Conservation (phyloP, 2,329 filamentous ascomycete species). For the Dendryphion nanum region DNA sequence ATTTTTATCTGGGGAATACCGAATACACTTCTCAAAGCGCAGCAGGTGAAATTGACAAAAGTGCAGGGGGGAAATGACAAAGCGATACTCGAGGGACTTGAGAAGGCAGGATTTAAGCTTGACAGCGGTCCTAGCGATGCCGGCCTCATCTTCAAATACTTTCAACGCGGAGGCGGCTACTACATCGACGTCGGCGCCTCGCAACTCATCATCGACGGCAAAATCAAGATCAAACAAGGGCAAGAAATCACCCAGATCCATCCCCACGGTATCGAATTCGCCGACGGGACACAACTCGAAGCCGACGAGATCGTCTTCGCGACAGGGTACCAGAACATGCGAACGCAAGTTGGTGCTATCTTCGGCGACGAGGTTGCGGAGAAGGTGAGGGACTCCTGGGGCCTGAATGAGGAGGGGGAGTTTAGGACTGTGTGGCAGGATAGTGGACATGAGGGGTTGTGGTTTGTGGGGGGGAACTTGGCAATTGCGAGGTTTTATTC, state of each 20-base stretch:
- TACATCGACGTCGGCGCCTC: conserved; percentile 50
- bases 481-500: conserved; percentile 49
- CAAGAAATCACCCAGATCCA: conserved; percentile 38
- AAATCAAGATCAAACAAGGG: conserved; percentile 47
- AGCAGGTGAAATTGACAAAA: conserved; percentile 24
- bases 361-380: conserved; percentile 44
- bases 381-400: conserved; percentile 45
- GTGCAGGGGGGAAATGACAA: conserved; percentile 31
- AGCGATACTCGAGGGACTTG: conserved; percentile 42
- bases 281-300: conserved; percentile 42
- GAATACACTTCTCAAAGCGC: conserved; percentile 29
- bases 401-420: conserved; percentile 49
- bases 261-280: conserved; percentile 42
- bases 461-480: conserved; percentile 47
- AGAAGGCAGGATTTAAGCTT: conserved; percentile 43
- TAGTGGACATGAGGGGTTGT: conserved; percentile 39
- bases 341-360: conserved; percentile 37
- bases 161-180: conserved; percentile 46
- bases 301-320: conserved; percentile 49
- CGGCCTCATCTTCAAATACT: conserved; percentile 40
- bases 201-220: conserved; percentile 42
- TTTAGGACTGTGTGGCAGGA: conserved; percentile 43
- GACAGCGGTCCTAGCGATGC: conserved; percentile 29
- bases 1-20: conserved; percentile 34
- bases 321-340: conserved; percentile 49